Percentiles rank a stretch among this genome's conserved stretches.
Evolutionary conservation across 1,284 basidiomycete genomes (phyloP).

Genomic region (Mycosarcoma mackinlayi): DNA sequence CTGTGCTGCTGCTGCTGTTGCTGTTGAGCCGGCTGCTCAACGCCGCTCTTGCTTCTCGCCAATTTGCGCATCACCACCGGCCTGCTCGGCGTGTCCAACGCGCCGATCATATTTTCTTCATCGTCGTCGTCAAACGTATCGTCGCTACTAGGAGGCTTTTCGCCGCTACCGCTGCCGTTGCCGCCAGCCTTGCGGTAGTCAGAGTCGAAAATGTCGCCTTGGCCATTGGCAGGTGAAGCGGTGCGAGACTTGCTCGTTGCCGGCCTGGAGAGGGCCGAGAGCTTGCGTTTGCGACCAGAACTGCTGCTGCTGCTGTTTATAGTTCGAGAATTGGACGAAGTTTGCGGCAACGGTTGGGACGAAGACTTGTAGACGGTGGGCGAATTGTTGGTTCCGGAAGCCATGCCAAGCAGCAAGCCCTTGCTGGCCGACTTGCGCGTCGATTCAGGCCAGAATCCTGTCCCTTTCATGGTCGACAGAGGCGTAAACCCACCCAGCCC

Average conservation of each 20-base stretch:
- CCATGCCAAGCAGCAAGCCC: not conserved
- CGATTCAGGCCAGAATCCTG: slow-evolving; percentile 33
- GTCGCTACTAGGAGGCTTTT: slow-evolving; percentile 15
- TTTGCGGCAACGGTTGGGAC: slow-evolving; percentile 1
- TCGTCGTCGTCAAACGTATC: slow-evolving; percentile 37
- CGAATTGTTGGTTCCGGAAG: slow-evolving; percentile 5
- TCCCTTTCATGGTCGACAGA: slow-evolving; percentile 18
- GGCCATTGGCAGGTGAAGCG: slow-evolving; percentile 8
- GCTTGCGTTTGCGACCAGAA: slow-evolving; percentile 9
- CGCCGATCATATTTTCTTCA: slow-evolving; percentile 24
- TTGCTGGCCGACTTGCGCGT: slow-evolving; percentile 17
- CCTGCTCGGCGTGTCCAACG: slow-evolving; percentile 45
- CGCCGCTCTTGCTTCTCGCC: slow-evolving; percentile 10
- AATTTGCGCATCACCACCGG: slow-evolving; percentile 23
- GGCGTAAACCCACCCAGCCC: slow-evolving; percentile 45
- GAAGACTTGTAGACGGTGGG: slow-evolving; percentile 33
- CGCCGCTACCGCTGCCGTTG: not conserved
- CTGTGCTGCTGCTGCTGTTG: not conserved
- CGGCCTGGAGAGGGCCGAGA: not conserved
- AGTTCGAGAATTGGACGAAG: not conserved
- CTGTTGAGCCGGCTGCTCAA: not conserved
- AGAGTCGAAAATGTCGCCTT: slow-evolving; percentile 33
- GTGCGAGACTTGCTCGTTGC: slow-evolving; percentile 5
- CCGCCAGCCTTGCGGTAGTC: slow-evolving; percentile 4
- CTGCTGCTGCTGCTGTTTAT: not conserved